Evolutionary conservation across 352 stramenopile genomes (phyloP).

Genomic region (Lagenidium giganteum): DNA sequence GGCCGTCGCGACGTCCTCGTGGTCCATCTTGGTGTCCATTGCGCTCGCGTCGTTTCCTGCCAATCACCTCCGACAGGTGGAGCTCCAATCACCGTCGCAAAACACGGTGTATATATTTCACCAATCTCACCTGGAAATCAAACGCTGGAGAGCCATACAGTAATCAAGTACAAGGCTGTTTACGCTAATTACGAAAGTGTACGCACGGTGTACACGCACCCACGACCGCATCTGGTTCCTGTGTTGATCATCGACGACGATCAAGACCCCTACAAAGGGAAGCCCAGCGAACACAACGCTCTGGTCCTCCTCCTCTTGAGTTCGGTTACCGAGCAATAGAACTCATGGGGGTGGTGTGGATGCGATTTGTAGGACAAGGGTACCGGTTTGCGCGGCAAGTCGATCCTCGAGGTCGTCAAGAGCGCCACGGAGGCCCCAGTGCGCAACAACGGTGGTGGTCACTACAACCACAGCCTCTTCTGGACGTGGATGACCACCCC

Average conservation of each 20-base stretch:
- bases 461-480: constrained; percentile 89
- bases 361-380: constrained; percentile 49
- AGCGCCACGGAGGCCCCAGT: constrained; percentile 63
- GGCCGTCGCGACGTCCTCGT: not conserved
- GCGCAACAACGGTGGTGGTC: constrained; percentile 81
- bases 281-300: too few relatives aligned
- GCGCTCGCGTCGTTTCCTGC: not conserved
- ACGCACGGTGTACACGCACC: too few relatives aligned
- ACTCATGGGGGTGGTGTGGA: not conserved
- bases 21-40: too few relatives aligned
- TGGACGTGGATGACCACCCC: constrained; percentile 90
- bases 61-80: not conserved
- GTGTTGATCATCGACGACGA: too few relatives aligned
- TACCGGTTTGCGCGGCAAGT: constrained; percentile 64
- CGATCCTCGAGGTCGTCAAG: constrained; percentile 76
- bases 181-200: too few relatives aligned
- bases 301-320: too few relatives aligned
- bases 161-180: too few relatives aligned
- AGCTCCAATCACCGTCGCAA: not conserved
- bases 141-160: too few relatives aligned
- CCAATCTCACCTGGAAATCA: too few relatives aligned
- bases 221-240: too few relatives aligned
- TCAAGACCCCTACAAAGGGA: too few relatives aligned
- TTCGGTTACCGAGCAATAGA: not conserved
- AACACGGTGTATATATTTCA: not conserved